Conservation (phyloP, 2,329 filamentous ascomycete genomes). For the Clonostachys rhizophaga region DNA sequence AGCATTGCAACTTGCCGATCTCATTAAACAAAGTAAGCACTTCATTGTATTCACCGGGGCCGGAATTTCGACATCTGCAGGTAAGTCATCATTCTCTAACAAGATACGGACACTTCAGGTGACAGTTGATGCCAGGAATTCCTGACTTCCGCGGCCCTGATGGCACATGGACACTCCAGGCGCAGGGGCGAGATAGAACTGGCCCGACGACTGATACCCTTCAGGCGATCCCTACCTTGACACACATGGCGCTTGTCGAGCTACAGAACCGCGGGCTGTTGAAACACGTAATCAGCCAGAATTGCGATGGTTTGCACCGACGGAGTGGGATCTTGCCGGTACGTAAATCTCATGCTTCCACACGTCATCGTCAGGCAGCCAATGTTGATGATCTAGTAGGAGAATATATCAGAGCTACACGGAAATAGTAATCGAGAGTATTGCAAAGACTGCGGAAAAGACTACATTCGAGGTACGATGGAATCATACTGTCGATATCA, state of each 20-base stretch:
- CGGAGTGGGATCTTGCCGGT: constrained; percentile 36
- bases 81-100: no score
- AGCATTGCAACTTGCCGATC: constrained; percentile 23
- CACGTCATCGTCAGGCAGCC: no score
- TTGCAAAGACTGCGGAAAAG: constrained; percentile 36
- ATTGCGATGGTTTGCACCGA: constrained; percentile 27
- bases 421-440: constrained; percentile 40
- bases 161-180: constrained; percentile 37
- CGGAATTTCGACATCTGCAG: constrained; percentile 39
- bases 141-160: constrained; percentile 42
- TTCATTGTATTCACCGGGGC: constrained; percentile 42
- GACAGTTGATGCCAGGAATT: constrained; percentile 15
- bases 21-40: constrained; percentile 34
- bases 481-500: no score
- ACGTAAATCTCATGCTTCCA: no score
- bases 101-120: no score
- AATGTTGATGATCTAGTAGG: no score
- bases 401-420: constrained; percentile 38
- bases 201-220: constrained; percentile 23
- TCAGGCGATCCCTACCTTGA: constrained; percentile 35
- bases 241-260: constrained; percentile 40
- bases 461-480: constrained; percentile 30
- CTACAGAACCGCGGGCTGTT: constrained; percentile 31
- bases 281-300: constrained; percentile 39
- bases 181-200: constrained; percentile 28